Evolutionary conservation across 2,329 filamentous ascomycete genomes (phyloP).

Genomic region (Calonectria hawksworthii): DNA sequence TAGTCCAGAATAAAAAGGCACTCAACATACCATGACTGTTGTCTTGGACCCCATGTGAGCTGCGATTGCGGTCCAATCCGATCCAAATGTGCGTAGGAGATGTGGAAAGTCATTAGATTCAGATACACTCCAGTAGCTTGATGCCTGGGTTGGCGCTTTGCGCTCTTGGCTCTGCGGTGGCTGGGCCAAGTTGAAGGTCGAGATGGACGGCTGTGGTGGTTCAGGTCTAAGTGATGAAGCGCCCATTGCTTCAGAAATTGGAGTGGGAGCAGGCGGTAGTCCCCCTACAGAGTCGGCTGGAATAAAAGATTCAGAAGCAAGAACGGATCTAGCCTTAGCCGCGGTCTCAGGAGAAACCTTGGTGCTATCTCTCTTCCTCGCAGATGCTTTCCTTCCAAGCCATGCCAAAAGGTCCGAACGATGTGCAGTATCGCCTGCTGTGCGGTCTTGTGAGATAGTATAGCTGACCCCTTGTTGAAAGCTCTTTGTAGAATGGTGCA

Average conservation of each 20-base stretch:
- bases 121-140: constrained; percentile 90
- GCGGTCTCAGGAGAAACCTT: too few relatives aligned
- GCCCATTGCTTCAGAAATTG: constrained; percentile 68
- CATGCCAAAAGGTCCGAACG: too few relatives aligned
- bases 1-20: background rate
- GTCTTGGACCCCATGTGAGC: constrained; percentile 87
- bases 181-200: constrained; percentile 65
- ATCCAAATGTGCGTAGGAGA: constrained; percentile 81
- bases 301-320: too few relatives aligned
- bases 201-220: constrained; percentile 61
- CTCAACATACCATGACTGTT: constrained; percentile 79
- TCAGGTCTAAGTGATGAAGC: constrained; percentile 70
- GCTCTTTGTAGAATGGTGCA: too few relatives aligned
- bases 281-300: too few relatives aligned
- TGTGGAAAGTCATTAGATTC: constrained; percentile 83
- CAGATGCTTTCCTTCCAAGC: too few relatives aligned
- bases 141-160: constrained; percentile 71
- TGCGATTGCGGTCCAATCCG: constrained; percentile 83
- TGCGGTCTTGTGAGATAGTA: too few relatives aligned
- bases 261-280: constrained; percentile 51
- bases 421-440: too few relatives aligned
- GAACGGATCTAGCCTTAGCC: too few relatives aligned
- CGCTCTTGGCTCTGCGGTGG: constrained; percentile 63
- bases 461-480: too few relatives aligned
- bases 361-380: too few relatives aligned